Percentiles rank a stretch among this genome's conserved stretches.
Evolutionary conservation across 148 eudicot species (phyloP).

Genomic region (Linanthus parryae): DNA sequence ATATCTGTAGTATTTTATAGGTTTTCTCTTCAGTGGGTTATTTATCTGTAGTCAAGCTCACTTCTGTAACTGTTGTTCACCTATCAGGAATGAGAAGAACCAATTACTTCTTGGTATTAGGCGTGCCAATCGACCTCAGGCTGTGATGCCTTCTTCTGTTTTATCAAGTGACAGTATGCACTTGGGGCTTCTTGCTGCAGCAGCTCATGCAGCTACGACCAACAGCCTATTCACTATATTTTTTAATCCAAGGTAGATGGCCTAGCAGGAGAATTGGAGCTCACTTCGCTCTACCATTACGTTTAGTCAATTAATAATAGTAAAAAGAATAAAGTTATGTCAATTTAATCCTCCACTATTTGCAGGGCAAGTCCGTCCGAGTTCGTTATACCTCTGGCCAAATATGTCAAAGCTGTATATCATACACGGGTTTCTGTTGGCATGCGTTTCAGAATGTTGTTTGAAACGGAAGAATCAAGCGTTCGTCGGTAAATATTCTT

Average conservation of each 20-base stretch:
- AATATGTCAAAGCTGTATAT: slow-evolving; percentile 51
- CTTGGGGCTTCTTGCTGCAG: slow-evolving; percentile 63
- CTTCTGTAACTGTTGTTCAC: too few relatives aligned
- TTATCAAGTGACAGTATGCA: slow-evolving; percentile 70
- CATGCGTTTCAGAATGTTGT: slow-evolving; percentile 63
- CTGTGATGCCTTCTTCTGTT: slow-evolving; percentile 62
- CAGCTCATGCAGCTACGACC: slow-evolving; percentile 60
- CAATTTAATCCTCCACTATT: neutral
- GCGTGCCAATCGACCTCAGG: slow-evolving; percentile 57
- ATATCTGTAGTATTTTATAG: too few relatives aligned
- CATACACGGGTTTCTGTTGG: slow-evolving; percentile 66
- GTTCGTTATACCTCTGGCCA: slow-evolving; percentile 50
- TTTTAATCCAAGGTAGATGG: slow-evolving; percentile 53
- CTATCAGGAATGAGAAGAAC: slow-evolving; percentile 60
- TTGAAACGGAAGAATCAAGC: slow-evolving; percentile 62
- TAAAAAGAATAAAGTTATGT: too few relatives aligned
- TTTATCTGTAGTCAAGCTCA: too few relatives aligned
- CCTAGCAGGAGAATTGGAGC: too few relatives aligned
- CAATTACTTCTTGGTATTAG: slow-evolving; percentile 57
- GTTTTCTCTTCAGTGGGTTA: too few relatives aligned
- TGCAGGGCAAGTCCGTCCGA: slow-evolving; percentile 55
- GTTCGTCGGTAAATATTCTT: slow-evolving; percentile 55
- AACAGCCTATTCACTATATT: slow-evolving; percentile 59
- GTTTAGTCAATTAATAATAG: too few relatives aligned
- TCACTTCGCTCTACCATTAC: too few relatives aligned